Percentiles rank a stretch among this genome's conserved stretches.
Evolutionary conservation across 768 basidiomycete species (phyloP).

Genomic region (Kwoniella europaea): DNA sequence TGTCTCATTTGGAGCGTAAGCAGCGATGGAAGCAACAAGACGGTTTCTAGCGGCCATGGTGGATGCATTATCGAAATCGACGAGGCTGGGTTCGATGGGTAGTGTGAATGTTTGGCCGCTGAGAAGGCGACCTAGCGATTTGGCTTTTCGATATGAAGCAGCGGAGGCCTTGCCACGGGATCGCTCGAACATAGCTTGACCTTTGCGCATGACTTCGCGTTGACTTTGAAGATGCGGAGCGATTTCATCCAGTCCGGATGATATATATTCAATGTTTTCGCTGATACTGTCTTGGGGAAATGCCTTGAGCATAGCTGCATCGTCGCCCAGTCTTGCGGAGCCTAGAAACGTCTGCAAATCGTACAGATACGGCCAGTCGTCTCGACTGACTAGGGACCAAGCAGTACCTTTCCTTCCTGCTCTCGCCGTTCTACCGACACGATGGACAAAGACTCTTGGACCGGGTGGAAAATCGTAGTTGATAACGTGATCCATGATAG

Average conservation of each 20-base stretch:
- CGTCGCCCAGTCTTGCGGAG: slow-evolving; percentile 63
- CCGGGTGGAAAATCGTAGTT: slow-evolving; percentile 99
- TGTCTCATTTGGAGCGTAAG: slow-evolving; percentile 85
- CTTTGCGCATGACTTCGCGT: slow-evolving; percentile 81
- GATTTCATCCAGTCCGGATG: slow-evolving; percentile 40
- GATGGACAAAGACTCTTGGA: slow-evolving; percentile 89
- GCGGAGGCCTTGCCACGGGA: slow-evolving; percentile 82
- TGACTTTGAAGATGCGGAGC: slow-evolving; percentile 68
- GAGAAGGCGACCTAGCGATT: slow-evolving; percentile 77
- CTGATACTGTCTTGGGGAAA: slow-evolving; percentile 81
- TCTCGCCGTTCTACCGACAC: slow-evolving; percentile 94
- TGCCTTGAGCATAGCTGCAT: slow-evolving; percentile 65
- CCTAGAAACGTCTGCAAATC: slow-evolving; percentile 91
- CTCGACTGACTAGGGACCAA: slow-evolving; percentile 86
- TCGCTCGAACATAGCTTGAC: slow-evolving; percentile 91
- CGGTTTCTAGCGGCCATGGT: slow-evolving; percentile 68
- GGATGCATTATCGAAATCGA: slow-evolving; percentile 64
- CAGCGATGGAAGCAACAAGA: slow-evolving; percentile 74
- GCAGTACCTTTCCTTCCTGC: slow-evolving; percentile 95
- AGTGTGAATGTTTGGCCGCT: slow-evolving; percentile 62
- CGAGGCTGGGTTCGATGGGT: slow-evolving; percentile 64
- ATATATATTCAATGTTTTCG: slow-evolving; percentile 78
- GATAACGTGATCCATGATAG: slow-evolving; percentile 91
- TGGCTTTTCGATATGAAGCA: slow-evolving; percentile 84
- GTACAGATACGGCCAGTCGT: slow-evolving; percentile 85